phyloP scores from a whole-genome alignment of 108 stramenopile species.

The Cyclotella distinguenda region DNA sequence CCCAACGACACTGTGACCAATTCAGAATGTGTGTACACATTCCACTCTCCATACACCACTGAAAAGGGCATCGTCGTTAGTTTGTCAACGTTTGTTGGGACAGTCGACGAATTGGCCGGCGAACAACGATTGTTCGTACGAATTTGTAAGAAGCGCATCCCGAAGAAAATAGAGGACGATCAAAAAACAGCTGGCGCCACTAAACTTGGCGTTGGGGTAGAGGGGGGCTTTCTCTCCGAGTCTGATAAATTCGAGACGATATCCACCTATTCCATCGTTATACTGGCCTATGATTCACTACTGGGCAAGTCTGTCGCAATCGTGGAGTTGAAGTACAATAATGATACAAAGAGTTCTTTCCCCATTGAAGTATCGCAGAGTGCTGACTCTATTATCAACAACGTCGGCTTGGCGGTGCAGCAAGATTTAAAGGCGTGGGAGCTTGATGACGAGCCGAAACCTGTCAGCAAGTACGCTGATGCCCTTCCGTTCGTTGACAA shows the following conservation, averaged over 20 bases:
- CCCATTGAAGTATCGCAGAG: constrained; percentile 67
- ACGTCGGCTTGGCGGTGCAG: constrained; percentile 79
- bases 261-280: constrained; percentile 80
- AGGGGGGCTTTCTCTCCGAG: constrained; percentile 91
- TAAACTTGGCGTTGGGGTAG: constrained; percentile 90
- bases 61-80: constrained; percentile 87
- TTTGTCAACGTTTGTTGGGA: constrained; percentile 83
- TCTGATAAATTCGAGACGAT: constrained; percentile 74
- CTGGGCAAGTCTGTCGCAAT: constrained; percentile 12
- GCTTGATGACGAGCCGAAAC: constrained; percentile 73
- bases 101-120: constrained; percentile 64
- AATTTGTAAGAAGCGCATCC: constrained; percentile 60
- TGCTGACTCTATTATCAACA: constrained; percentile 84
- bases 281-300: constrained; percentile 45
- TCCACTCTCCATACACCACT: constrained; percentile 82
- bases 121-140: constrained; percentile 76
- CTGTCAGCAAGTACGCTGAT: constrained; percentile 65
- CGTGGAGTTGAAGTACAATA: constrained; percentile 60
- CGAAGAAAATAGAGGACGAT: constrained; percentile 30
- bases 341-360: constrained; percentile 51
- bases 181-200: constrained; percentile 17
- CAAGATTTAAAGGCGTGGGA: constrained; percentile 83
- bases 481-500: constrained; percentile 79
- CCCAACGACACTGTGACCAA: constrained; percentile 76
- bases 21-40: constrained; percentile 91